Base-by-base conservation (phyloP, 768 basidiomycete genomes). In the Suillus fuscotomentosus region DNA sequence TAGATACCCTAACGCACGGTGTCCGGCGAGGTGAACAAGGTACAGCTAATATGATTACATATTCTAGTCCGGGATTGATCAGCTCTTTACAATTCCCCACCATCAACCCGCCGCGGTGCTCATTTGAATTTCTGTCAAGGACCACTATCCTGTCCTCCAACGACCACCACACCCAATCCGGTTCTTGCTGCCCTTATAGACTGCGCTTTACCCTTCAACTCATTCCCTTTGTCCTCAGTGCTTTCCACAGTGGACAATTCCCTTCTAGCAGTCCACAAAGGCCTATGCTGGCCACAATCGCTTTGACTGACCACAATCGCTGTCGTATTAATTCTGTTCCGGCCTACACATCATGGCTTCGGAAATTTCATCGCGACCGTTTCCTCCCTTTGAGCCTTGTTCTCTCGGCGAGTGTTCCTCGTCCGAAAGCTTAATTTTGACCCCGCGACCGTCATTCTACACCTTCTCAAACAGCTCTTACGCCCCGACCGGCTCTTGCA, bases 251-350 rank as follows among this genome's bases (percentile, higher is more conserved):
- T 38, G 27, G 17, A 11, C 17, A 17, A 11, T 20, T 34, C 31
- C 17, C 15, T 57, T 54, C 15, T 38, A 47, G n/a, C 42, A 42
- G 27, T 31, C 63, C 67, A 75, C 73, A 75, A 75, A 75, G 75
- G 64, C 41, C 62, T 56, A 59, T 34, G 42, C 71, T 51, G 1
- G 69, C 69, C 68, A 68, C 69, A 3, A 2, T 48, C 61, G 68
- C 72, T 75, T 73, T 73, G 72, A 64, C 68, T 45, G 31, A 39
- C 24, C 36, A 60, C 64, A 45, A 42, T 36, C 36, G 7, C 64
- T 14, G 8, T 65, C 10, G 11, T 59, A 60, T 62, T 65, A 51
- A 69, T 67, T 72, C 65, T 69, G 22, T 47, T 31, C 15, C 42
- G 56, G 22, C 15, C 17, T 47, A 67, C 42, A 38, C 47, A 53